A percentile compares a stretch with the other conserved stretches of the same genome.
These are phyloP conservation scores for Lachnellula subtilissima DNA, from an alignment of 2,329 filamentous ascomycete species.

Conservation along the genomic window DNA sequence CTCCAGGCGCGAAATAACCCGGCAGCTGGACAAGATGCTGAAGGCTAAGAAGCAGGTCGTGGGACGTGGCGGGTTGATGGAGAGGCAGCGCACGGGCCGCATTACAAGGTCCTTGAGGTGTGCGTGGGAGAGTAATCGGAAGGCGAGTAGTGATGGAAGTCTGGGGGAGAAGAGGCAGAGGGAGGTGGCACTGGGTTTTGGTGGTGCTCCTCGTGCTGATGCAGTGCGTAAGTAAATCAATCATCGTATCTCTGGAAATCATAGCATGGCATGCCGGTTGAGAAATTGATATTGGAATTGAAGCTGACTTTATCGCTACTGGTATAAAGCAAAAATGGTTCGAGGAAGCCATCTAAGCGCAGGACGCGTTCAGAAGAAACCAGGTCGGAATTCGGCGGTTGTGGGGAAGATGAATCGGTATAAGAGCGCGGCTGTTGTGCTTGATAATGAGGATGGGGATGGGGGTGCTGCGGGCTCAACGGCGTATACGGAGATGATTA, in stretches of 20 bases:
- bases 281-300: background rate
- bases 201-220: background rate
- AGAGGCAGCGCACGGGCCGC: slow-evolving; percentile 16
- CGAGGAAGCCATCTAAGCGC: background rate
- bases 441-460: background rate
- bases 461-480: background rate
- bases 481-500: background rate
- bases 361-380: background rate
- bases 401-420: background rate
- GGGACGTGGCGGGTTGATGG: slow-evolving; percentile 21
- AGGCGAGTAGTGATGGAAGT: slow-evolving; percentile 21
- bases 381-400: background rate
- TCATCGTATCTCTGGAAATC: background rate
- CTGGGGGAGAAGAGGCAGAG: slow-evolving; percentile 22
- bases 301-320: background rate
- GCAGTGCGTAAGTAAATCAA: background rate
- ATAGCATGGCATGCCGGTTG: too few relatives aligned
- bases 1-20: slow-evolving; percentile 23
- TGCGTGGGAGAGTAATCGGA: slow-evolving; percentile 23
- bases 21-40: slow-evolving; percentile 26
- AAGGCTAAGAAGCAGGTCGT: slow-evolving; percentile 21
- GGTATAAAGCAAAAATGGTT: background rate
- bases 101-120: slow-evolving; percentile 28
- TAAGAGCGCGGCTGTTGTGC: background rate
- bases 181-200: slow-evolving; percentile 3